A percentile compares a stretch with the other conserved stretches of the same genome.
phyloP scores from a whole-genome alignment of 345 rosid species.

The Eucalyptus decipiens region DNA sequence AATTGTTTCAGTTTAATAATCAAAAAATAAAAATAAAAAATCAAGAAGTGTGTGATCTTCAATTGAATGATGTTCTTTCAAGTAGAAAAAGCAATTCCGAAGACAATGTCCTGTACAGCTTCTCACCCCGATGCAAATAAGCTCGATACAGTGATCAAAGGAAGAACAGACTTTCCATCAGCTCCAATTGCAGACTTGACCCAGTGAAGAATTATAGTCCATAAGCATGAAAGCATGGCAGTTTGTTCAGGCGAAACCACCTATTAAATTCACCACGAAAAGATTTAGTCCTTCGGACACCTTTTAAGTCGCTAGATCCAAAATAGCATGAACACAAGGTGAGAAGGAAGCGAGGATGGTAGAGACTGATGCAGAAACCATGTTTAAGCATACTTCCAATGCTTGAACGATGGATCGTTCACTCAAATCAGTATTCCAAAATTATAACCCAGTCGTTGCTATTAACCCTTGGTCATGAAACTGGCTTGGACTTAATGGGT shows the following conservation, averaged over 20 bases:
- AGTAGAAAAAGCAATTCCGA: background rate
- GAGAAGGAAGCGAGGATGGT: background rate
- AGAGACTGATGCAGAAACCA: background rate
- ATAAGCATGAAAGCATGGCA: background rate
- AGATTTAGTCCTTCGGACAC: background rate
- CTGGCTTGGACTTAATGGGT: slow-evolving; percentile 26
- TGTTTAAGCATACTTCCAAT: background rate
- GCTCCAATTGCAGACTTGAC: background rate
- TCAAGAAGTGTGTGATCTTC: background rate
- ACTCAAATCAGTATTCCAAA: background rate
- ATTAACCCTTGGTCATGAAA: background rate
- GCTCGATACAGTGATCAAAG: background rate
- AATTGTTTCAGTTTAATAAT: background rate
- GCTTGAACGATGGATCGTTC: background rate
- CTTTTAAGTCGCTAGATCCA: background rate
- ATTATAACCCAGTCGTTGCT: background rate
- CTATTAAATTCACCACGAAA: background rate
- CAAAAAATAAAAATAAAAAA: background rate
- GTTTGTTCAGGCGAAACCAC: background rate
- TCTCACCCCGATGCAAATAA: background rate
- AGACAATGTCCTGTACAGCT: background rate
- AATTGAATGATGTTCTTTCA: background rate
- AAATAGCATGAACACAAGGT: background rate
- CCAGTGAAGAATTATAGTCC: background rate
- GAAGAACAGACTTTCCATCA: background rate